Percentiles rank a stretch among this genome's conserved stretches.
Evolutionary conservation across 2,329 filamentous ascomycete genomes (phyloP).

Genomic region (Fusarium sp.): DNA sequence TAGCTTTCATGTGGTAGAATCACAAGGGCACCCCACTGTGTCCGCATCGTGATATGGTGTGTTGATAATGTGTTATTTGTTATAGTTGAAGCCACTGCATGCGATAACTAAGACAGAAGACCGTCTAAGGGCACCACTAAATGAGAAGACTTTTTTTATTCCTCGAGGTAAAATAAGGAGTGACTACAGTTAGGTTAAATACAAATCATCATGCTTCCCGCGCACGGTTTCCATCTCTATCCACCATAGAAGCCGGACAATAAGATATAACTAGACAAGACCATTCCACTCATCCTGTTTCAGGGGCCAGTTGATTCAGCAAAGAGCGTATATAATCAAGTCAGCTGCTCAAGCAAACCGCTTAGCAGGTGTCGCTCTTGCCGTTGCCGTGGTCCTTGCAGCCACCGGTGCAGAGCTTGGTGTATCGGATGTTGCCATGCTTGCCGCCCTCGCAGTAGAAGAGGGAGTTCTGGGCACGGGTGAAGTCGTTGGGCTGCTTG

Average conservation of each 20-base stretch:
- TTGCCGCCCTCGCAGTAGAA: not conserved
- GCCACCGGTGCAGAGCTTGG: not conserved
- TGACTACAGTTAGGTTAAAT: not conserved
- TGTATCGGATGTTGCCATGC: not conserved
- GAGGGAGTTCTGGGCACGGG: not conserved
- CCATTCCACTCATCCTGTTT: not conserved
- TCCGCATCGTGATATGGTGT: no score
- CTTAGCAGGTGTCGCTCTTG: not conserved
- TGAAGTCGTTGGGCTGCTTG: not conserved
- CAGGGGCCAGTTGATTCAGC: not conserved
- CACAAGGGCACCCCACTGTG: no score
- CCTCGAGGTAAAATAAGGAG: not conserved
- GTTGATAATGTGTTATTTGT: no score
- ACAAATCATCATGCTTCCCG: not conserved
- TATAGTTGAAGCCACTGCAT: no score
- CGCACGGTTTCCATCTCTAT: not conserved
- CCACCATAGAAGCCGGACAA: not conserved
- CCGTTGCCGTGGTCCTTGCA: not conserved
- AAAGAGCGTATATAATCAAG: not conserved
- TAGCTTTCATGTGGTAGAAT: no score
- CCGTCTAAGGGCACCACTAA: no score
- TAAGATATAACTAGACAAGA: not conserved
- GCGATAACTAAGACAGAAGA: no score
- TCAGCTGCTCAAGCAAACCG: not conserved
- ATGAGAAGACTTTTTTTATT: not conserved